Percentiles rank a stretch among this genome's conserved stretches.
These are phyloP conservation scores for Triticum aestivum DNA, from an alignment of 176 grass and related monocot genomes.

Conservation along the genomic window IWGSC_CS_RefSeq_v2.1 NC_057800.1:91470525-91471024, in stretches of 20 bases:
- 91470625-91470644: conserved; percentile 22
- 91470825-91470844: conserved; percentile 99
- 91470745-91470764: conserved; percentile 57
- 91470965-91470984: background rate
- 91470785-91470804: conserved; percentile 52
- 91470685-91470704: conserved; percentile 95
- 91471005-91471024: background rate
- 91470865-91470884: conserved; percentile 74
- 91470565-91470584: conserved; percentile 42
- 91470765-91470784: conserved; percentile 9
- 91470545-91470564: conserved; percentile 41
- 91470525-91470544: background rate
- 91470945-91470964: background rate
- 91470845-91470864: conserved; percentile 98
- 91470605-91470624: conserved; percentile 27
- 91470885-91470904: conserved; percentile 59
- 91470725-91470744: conserved; percentile 73
- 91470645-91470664: conserved; percentile 64
- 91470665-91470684: conserved; percentile 95
- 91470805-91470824: conserved; percentile 55
- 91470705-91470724: conserved; percentile 84
- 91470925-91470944: background rate
- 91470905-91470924: conserved; percentile 85
- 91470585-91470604: conserved; percentile 22
- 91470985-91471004: conserved; percentile 46